phyloP scores from a whole-genome alignment of 257 asterid genomes.

The Ligustrum vulgare region DNA sequence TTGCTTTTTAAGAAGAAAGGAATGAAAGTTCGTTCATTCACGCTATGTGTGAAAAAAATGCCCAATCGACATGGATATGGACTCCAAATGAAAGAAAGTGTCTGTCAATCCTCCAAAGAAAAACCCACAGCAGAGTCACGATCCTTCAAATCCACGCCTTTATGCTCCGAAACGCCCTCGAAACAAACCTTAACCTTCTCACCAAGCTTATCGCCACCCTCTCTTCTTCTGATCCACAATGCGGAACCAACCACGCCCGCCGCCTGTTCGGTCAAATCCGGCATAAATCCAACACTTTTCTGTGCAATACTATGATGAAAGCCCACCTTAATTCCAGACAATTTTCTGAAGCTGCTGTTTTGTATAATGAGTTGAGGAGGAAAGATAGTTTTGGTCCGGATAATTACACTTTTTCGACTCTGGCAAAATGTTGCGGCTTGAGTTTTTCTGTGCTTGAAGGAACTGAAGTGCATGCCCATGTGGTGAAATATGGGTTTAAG shows the following conservation, averaged over 20 bases:
- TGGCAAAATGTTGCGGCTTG: slow-evolving; percentile 77
- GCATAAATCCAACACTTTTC: slow-evolving; percentile 53
- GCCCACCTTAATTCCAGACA: slow-evolving; percentile 62
- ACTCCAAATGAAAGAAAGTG: slow-evolving; percentile 61
- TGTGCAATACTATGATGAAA: slow-evolving; percentile 88
- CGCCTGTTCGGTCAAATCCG: slow-evolving; percentile 58
- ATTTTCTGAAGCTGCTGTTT: slow-evolving; percentile 35
- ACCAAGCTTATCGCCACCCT: slow-evolving; percentile 66
- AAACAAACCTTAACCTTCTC: slow-evolving; percentile 64
- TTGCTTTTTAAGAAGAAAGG: neutral
- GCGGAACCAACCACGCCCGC: slow-evolving; percentile 66
- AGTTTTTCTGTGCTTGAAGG: slow-evolving; percentile 53
- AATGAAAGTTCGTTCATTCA: neutral
- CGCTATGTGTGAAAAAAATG: slow-evolving; percentile 28
- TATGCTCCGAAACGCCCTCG: slow-evolving; percentile 63
- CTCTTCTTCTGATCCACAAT: slow-evolving; percentile 40
- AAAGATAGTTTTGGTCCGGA: slow-evolving; percentile 65
- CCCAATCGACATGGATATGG: slow-evolving; percentile 46
- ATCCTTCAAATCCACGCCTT: slow-evolving; percentile 78
- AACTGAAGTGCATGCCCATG: slow-evolving; percentile 64
- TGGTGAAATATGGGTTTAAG: slow-evolving; percentile 54
- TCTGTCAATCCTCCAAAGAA: slow-evolving; percentile 62
- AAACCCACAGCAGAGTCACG: slow-evolving; percentile 38
- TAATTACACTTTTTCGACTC: slow-evolving; percentile 70
- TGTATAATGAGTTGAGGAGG: slow-evolving; percentile 51